Evolutionary conservation across 257 asterid genomes (phyloP), one percentile per base, ranked within the genome.

Genomic region (Ehretia macrophylla): DNA sequence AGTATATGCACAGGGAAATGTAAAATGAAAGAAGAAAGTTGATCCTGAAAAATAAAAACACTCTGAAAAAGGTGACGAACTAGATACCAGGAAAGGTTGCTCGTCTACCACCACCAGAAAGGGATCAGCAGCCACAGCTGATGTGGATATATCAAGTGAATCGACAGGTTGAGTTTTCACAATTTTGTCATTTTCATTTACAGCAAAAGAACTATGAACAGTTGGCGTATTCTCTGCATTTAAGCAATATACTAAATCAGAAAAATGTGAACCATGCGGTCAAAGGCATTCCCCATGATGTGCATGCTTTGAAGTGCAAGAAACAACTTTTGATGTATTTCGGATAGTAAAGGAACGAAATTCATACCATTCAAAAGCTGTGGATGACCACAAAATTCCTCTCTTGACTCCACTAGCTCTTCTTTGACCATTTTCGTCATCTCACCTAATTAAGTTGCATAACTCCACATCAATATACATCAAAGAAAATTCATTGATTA

Each of bases 71-170:
- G 16, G 1, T 14, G 60, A 51, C 65, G 47, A 40, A 37, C n/a
- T n/a, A n/a, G n/a, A n/a, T 68, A 75, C 81, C 55, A 67, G 61
- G 58, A n/a, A 62, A 61, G 47, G 55, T 50, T 12, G 56, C 47
- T 64, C 61, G 55, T 59, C 69, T 42, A 55, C 61, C 66, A 11
- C 27, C 16, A 65, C 63, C 62, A 32, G 44, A 35, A 50, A 71
- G 20, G 72, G 21, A 60, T 55, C 23, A 19, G 16, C 51, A 11
- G 6, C 38, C 22, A 27, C 49, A 46, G 37, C 44, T 21, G 68
- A 47, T 62, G 58, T 46, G 32, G 67, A 51, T 16, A 53, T 11
- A 17, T 57, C 69, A 42, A 18, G 57, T 32, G 56, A 55, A 56
- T 58, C 61, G 35, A 55, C 68, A 39, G 69, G 73, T 45, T 52